Evolutionary conservation across 1,284 basidiomycete species (phyloP).

Genomic region (Irpex lacteus): DNA sequence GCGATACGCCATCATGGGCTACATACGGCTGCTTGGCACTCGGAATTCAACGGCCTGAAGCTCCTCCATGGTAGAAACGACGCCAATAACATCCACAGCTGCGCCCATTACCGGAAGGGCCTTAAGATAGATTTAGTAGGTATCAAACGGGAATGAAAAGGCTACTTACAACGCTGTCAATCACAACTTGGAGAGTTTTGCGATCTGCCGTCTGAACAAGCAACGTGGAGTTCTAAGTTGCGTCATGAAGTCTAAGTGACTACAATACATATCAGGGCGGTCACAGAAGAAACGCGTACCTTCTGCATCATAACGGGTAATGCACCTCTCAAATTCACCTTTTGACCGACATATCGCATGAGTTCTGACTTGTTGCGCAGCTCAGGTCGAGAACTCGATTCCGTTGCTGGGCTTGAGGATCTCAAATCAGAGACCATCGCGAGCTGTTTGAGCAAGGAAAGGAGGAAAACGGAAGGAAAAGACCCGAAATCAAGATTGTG

Average conservation of each 20-base stretch:
- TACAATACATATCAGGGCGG: not conserved
- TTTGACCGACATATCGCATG: not conserved
- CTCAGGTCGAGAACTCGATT: not conserved
- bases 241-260: not conserved
- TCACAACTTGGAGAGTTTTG: no score
- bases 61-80: not conserved
- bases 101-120: not conserved
- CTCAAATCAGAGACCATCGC: not conserved
- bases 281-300: not conserved
- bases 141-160: not conserved
- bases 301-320: not conserved
- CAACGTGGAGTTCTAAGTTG: not conserved
- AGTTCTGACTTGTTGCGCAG: not conserved
- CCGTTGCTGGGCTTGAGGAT: not conserved
- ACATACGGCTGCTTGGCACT: no score
- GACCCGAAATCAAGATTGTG: no score
- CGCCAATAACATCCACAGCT: not conserved
- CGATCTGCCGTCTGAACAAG: not conserved
- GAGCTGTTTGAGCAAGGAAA: not conserved
- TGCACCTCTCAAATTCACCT: not conserved
- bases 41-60: not conserved
- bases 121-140: not conserved
- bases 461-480: no score
- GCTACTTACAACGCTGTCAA: not conserved
- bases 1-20: no score